Conservation (phyloP, 768 basidiomycete genomes). For the Cubamyces sp. region DNA sequence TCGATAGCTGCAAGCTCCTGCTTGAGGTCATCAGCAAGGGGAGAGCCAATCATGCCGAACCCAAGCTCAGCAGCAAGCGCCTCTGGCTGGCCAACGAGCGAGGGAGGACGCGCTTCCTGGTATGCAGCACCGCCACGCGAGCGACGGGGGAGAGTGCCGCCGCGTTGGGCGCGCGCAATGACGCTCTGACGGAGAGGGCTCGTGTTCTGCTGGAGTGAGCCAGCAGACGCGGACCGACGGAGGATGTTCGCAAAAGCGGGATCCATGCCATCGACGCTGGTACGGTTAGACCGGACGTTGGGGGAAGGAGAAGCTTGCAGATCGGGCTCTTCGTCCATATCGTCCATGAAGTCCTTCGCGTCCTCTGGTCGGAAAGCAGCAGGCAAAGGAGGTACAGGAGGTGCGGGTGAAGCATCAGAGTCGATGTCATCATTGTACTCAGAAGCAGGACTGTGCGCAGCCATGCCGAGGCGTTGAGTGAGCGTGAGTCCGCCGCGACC, state of each 20-base stretch:
- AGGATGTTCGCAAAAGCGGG: slow-evolving; percentile 83
- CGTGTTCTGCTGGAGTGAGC: slow-evolving; percentile 46
- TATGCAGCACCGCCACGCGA: slow-evolving; percentile 68
- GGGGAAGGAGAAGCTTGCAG: slow-evolving; percentile 44
- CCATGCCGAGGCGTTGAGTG: slow-evolving; percentile 64
- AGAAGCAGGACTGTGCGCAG: slow-evolving; percentile 54
- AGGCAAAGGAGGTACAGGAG: slow-evolving; percentile 40
- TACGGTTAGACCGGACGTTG: slow-evolving; percentile 57
- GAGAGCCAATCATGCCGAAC: slow-evolving; percentile 46
- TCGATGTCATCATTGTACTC: slow-evolving; percentile 48
- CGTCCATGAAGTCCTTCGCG: slow-evolving; percentile 42
- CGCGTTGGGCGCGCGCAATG: slow-evolving; percentile 52
- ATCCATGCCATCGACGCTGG: slow-evolving; percentile 86
- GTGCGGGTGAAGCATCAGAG: slow-evolving; percentile 32
- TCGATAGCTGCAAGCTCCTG: slow-evolving; percentile 42
- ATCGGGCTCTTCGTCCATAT: slow-evolving; percentile 46
- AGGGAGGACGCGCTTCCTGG: slow-evolving; percentile 71
- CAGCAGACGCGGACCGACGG: slow-evolving; percentile 52
- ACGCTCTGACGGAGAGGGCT: slow-evolving; percentile 68
- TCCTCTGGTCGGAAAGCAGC: slow-evolving; percentile 39
- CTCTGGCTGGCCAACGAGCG: slow-evolving; percentile 72
- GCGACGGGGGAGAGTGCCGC: slow-evolving; percentile 55
- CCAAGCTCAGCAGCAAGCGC: slow-evolving; percentile 63
- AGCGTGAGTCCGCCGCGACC: slow-evolving; percentile 61
- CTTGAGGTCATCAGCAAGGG: slow-evolving; percentile 43